Percentiles rank a stretch among this genome's conserved stretches.
These are phyloP conservation scores for Chamaecyparis obtusa DNA, from an alignment of 75 land plant genomes.

Conservation along the genomic window DNA sequence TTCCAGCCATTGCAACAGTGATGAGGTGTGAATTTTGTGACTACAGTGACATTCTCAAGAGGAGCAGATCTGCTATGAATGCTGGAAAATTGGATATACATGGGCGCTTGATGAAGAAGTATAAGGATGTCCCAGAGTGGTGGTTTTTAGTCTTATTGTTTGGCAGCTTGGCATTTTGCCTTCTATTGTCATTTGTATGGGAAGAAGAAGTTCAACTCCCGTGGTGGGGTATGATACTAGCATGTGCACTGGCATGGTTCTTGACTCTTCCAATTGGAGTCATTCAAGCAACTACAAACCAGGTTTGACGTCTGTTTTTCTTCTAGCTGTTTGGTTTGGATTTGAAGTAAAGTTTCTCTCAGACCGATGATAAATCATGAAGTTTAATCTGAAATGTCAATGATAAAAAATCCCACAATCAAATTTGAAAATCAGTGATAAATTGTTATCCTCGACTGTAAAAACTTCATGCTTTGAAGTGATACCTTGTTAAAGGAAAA, in stretches of 20 bases:
- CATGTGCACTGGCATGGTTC: conserved; percentile 67
- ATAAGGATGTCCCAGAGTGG: conserved; percentile 78
- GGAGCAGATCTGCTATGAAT: conserved; percentile 67
- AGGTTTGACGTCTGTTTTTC: conserved; percentile 35
- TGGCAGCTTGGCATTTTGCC: conserved; percentile 46
- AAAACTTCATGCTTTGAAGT: too few relatives aligned
- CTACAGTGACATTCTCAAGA: conserved; percentile 68
- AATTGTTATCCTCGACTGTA: too few relatives aligned
- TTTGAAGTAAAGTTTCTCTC: too few relatives aligned
- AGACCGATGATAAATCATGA: too few relatives aligned
- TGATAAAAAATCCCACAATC: too few relatives aligned
- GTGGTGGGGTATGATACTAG: conserved; percentile 96
- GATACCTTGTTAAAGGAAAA: too few relatives aligned
- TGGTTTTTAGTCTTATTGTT: conserved; percentile 67
- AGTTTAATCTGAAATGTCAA: too few relatives aligned
- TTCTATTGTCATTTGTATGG: conserved; percentile 58
- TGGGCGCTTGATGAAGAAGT: conserved; percentile 69
- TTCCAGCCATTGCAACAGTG: neutral
- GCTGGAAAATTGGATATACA: conserved; percentile 71
- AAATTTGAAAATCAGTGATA: too few relatives aligned
- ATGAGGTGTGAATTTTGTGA: neutral
- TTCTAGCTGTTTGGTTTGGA: neutral
- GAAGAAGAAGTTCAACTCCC: conserved; percentile 77
- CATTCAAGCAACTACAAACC: conserved; percentile 87
- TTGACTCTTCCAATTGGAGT: conserved; percentile 95